Evolutionary conservation across 1,284 basidiomycete species (phyloP).

Genomic region (Trichosporon inkin): DNA sequence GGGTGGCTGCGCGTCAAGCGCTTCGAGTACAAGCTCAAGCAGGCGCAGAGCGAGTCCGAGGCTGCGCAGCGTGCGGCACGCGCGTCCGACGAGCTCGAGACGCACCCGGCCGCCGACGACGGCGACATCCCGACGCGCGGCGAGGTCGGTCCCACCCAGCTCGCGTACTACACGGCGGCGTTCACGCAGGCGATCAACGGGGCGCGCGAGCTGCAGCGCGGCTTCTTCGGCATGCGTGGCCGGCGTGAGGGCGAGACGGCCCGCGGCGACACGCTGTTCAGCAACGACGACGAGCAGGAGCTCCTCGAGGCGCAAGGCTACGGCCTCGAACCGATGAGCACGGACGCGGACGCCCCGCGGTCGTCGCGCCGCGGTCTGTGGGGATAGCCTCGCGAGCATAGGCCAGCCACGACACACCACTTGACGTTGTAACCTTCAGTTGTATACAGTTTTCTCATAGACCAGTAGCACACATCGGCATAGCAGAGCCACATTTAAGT

Average conservation of each 20-base stretch:
- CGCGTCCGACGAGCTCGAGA: constrained; percentile 14
- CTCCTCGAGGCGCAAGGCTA: constrained; percentile 44
- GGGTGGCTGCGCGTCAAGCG: constrained; percentile 81
- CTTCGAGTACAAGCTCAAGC: constrained; percentile 42
- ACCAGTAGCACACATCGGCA: background rate
- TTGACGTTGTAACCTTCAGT: constrained; percentile 3
- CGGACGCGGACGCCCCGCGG: constrained; percentile 6
- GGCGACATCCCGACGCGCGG: constrained; percentile 18
- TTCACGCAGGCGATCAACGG: constrained; percentile 36
- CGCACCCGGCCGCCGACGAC: constrained; percentile 5
- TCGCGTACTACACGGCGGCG: constrained; percentile 39
- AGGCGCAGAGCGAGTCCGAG: constrained; percentile 41
- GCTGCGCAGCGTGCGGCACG: constrained; percentile 37
- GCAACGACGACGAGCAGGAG: constrained; percentile 34
- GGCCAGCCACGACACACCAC: background rate
- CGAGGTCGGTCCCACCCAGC: constrained; percentile 26
- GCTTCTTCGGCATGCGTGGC: constrained; percentile 45
- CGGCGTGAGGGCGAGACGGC: constrained; percentile 10
- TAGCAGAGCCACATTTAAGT: background rate
- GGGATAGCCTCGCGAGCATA: background rate
- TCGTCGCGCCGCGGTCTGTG: constrained; percentile 9
- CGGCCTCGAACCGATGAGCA: constrained; percentile 38
- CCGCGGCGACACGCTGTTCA: constrained; percentile 26
- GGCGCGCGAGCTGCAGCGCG: constrained; percentile 37
- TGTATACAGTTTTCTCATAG: background rate